A percentile compares a stretch with the other conserved stretches of the same genome.
phyloP scores from a whole-genome alignment of 192 early-diverging fungal genomes.

The Backusella luteola region DNA sequence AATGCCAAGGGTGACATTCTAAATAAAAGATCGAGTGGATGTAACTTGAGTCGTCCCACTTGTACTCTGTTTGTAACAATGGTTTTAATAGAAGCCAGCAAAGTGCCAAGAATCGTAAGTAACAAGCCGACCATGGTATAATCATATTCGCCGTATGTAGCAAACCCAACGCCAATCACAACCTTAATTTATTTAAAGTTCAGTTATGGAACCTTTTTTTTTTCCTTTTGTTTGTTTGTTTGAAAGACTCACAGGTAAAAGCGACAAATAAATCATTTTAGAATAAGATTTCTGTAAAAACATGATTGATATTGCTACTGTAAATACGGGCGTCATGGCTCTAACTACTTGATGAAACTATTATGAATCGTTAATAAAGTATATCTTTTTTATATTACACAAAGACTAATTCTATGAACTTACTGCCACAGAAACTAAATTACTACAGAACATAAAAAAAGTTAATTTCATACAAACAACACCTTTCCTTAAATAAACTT shows the following conservation, averaged over 20 bases:
- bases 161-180: constrained; percentile 64
- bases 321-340: constrained; percentile 64
- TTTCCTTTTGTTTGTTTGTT: not conserved
- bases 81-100: constrained; percentile 67
- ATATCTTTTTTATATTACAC: not conserved
- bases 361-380: not conserved
- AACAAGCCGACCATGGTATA: constrained; percentile 58
- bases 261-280: constrained; percentile 38
- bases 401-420: not conserved
- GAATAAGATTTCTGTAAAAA: constrained; percentile 38
- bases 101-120: constrained; percentile 62
- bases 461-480: not conserved
- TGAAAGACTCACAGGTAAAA: constrained; percentile 44
- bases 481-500: constrained; percentile 15
- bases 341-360: constrained; percentile 73
- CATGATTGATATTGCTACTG: constrained; percentile 47
- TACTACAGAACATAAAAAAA: not conserved
- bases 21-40: constrained; percentile 69
- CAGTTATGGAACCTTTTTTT: not conserved
- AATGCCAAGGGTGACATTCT: constrained; percentile 55
- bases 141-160: constrained; percentile 67
- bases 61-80: constrained; percentile 67
- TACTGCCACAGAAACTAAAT: constrained; percentile 21
- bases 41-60: constrained; percentile 62
- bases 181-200: constrained; percentile 27